Conservation (phyloP, 768 basidiomycete genomes). For the Gloeophyllum trabeum region DNA sequence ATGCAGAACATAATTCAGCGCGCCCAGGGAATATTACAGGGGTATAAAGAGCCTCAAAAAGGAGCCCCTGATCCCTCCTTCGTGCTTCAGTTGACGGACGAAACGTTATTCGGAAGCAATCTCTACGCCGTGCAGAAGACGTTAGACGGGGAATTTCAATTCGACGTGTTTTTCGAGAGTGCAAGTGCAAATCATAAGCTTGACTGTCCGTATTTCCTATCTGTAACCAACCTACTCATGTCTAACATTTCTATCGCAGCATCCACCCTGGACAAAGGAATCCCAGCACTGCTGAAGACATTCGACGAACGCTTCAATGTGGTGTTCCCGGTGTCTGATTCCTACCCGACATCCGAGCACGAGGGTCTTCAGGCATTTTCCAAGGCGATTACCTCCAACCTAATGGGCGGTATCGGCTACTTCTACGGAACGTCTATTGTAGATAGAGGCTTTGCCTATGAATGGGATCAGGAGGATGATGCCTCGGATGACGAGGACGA, state of each 20-base stretch:
- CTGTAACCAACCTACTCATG: conserved; percentile 1
- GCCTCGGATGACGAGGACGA: conserved; percentile 35
- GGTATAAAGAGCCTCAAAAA: conserved; percentile 37
- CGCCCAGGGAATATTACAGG: conserved; percentile 40
- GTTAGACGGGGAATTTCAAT: conserved; percentile 77
- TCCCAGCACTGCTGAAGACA: conserved; percentile 47
- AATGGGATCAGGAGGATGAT: conserved; percentile 76
- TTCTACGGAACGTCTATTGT: conserved; percentile 89
- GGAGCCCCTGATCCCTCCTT: conserved; percentile 73
- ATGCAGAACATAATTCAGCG: conserved; percentile 45
- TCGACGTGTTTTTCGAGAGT: conserved; percentile 85
- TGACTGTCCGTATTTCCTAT: conserved; percentile 39
- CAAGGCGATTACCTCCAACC: conserved; percentile 80
- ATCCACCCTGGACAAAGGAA: conserved; percentile 51
- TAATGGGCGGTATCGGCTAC: conserved; percentile 90
- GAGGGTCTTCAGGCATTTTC: conserved; percentile 61
- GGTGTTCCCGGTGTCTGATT: conserved; percentile 57
- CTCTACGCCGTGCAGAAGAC: conserved; percentile 81
- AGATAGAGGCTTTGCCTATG: conserved; percentile 74
- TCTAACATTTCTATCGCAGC: conserved; percentile 31
- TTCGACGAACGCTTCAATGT: conserved; percentile 60
- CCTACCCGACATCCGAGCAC: conserved; percentile 35
- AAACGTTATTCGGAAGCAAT: conserved; percentile 61
- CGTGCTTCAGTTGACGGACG: conserved; percentile 66
- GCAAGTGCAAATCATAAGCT: conserved; percentile 54